Percentiles rank a stretch among this genome's conserved stretches.
Evolutionary conservation across 73 alveolate genomes (phyloP).

Genomic region (Paramecium sexaurelia): DNA sequence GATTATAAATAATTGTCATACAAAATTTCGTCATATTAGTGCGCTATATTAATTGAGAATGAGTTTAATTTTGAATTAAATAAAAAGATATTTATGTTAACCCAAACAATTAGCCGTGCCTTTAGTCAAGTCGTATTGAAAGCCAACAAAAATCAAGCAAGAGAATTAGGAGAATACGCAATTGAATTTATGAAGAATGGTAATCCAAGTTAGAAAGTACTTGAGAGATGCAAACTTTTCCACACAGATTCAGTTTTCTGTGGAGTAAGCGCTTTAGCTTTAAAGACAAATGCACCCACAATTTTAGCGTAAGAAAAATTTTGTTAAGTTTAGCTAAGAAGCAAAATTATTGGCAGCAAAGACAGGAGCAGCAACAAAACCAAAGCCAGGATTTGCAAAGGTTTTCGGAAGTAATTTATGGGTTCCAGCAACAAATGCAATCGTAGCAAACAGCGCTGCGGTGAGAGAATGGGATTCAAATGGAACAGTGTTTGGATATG

Average conservation of each 20-base stretch:
- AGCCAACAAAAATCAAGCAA: slow-evolving; percentile 64
- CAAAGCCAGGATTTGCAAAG: slow-evolving; percentile 70
- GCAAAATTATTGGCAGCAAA: slow-evolving; percentile 66
- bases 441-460: slow-evolving; percentile 85
- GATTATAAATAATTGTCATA: background rate
- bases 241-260: slow-evolving; percentile 90
- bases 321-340: slow-evolving; percentile 67
- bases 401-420: slow-evolving; percentile 78
- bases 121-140: background rate
- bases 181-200: slow-evolving; percentile 69
- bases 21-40: background rate
- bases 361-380: slow-evolving; percentile 57
- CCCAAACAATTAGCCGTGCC: background rate
- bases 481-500: slow-evolving; percentile 98
- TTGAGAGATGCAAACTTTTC: slow-evolving; percentile 79
- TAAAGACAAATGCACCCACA: slow-evolving; percentile 90
- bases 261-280: slow-evolving; percentile 87
- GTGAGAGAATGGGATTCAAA: slow-evolving; percentile 99
- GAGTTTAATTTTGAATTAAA: slow-evolving; percentile 27
- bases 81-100: slow-evolving; percentile 19
- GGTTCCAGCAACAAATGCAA: slow-evolving; percentile 87
- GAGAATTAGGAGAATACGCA: slow-evolving; percentile 67
- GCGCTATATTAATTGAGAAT: background rate
- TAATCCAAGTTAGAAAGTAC: slow-evolving; percentile 70
- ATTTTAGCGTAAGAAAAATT: slow-evolving; percentile 46